phyloP scores from a whole-genome alignment of 805 yeast genomes.

The Barnettozyma californica region DNA sequence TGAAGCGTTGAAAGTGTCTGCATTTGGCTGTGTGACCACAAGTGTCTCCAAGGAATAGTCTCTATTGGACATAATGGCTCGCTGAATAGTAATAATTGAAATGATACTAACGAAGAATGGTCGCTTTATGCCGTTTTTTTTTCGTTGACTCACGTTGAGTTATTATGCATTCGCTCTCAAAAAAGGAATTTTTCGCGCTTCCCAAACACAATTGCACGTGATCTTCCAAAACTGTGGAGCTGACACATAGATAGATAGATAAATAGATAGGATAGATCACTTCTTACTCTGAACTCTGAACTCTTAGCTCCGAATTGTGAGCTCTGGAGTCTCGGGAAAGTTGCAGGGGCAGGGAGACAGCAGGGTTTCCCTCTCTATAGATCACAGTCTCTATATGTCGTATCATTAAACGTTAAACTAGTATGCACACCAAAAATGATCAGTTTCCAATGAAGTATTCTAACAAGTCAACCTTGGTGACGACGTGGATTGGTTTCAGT shows the following conservation, averaged over 20 bases:
- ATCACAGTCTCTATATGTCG: neutral
- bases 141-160: constrained; percentile 2
- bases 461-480: constrained; percentile 80
- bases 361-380: neutral
- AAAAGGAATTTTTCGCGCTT: neutral
- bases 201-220: constrained; percentile 5
- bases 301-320: neutral
- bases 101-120: neutral
- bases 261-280: no score
- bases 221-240: neutral
- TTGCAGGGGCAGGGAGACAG: neutral
- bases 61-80: constrained; percentile 3
- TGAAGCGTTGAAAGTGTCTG: constrained; percentile 73
- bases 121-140: neutral
- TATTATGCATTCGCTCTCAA: neutral
- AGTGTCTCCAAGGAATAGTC: constrained; percentile 13
- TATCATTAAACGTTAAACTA: neutral
- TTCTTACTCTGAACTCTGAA: neutral
- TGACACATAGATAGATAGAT: neutral
- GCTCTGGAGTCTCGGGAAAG: neutral
- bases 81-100: neutral
- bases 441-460: constrained; percentile 33
- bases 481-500: constrained; percentile 72
- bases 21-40: constrained; percentile 25
- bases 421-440: neutral